phyloP scores from a whole-genome alignment of 163 green algal species.

The Scenedesmus sp. region DNA sequence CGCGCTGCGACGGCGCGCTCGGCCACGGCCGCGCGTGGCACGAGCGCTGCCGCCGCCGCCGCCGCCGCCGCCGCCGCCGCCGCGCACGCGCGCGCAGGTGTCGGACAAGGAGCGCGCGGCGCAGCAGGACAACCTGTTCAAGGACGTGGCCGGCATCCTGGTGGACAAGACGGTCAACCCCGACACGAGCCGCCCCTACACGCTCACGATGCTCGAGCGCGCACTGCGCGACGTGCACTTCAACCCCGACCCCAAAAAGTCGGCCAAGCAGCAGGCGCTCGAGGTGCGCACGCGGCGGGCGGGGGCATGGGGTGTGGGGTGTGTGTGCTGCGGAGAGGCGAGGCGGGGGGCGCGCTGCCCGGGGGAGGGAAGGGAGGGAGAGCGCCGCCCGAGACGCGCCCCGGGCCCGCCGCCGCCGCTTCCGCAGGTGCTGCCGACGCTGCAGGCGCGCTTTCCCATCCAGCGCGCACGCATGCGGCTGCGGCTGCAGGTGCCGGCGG shows the following conservation, averaged over 20 bases:
- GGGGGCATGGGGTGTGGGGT: too few species aligned
- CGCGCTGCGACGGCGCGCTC: not conserved
- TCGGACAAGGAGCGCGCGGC: conserved; percentile 95
- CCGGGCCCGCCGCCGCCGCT: not conserved
- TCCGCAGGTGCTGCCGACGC: conserved; percentile 77
- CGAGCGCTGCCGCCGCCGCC: not conserved
- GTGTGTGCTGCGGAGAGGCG: too few species aligned
- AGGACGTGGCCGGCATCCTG: conserved; percentile 91
- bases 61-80: not conserved
- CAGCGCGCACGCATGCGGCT: conserved; percentile 94
- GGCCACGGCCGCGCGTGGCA: not conserved
- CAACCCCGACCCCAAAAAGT: conserved; percentile 88
- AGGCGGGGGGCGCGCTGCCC: too few species aligned
- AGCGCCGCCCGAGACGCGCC: too few species aligned
- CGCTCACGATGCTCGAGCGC: conserved; percentile 93
- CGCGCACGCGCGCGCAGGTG: conserved; percentile 69
- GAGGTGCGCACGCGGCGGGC: conserved; percentile 70
- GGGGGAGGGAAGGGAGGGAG: too few species aligned
- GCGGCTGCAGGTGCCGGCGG: conserved; percentile 66
- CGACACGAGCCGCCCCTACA: conserved; percentile 83
- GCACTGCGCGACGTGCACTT: conserved; percentile 95
- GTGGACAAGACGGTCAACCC: conserved; percentile 97
- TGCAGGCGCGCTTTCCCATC: conserved; percentile 91
- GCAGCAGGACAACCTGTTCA: conserved; percentile 89
- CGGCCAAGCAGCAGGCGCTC: conserved; percentile 93